Conservation (phyloP, 305 asterid genomes). For the Solanum hybrid region DNA sequence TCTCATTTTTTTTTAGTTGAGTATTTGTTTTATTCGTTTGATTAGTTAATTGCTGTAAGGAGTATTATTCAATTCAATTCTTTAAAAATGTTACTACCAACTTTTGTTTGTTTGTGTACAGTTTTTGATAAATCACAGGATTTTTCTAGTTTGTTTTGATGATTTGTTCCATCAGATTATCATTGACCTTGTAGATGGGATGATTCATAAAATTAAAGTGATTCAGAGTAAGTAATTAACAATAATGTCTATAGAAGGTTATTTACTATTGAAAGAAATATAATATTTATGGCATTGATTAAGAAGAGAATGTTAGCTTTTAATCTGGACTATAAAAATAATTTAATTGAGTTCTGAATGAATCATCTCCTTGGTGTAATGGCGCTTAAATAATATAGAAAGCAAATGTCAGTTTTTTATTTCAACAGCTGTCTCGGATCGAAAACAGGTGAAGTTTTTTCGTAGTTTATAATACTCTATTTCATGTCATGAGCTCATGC, state of each 20-base stretch:
- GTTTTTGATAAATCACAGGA: not conserved
- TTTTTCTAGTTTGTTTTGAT: not conserved
- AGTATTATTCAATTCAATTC: not conserved
- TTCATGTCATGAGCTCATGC: not conserved
- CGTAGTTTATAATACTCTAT: not conserved
- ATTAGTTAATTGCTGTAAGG: not conserved
- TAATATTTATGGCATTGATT: not conserved
- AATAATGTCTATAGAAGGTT: not conserved
- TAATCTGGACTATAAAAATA: not conserved
- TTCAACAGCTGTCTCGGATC: not conserved
- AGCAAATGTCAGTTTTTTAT: not conserved
- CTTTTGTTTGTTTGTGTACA: not conserved
- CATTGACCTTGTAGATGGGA: not conserved
- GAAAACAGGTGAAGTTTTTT: not conserved
- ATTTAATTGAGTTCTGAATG: not conserved
- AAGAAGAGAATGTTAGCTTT: not conserved
- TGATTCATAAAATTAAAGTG: not conserved
- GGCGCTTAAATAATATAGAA: not conserved
- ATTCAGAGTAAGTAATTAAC: not conserved
- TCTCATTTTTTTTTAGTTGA: not conserved
- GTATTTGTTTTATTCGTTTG: not conserved
- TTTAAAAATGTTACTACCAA: not conserved
- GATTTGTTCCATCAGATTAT: not conserved
- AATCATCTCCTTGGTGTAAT: not conserved
- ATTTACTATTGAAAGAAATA: not conserved